phyloP scores from a whole-genome alignment of 768 basidiomycete species.

The Suillus subaureus region DNA sequence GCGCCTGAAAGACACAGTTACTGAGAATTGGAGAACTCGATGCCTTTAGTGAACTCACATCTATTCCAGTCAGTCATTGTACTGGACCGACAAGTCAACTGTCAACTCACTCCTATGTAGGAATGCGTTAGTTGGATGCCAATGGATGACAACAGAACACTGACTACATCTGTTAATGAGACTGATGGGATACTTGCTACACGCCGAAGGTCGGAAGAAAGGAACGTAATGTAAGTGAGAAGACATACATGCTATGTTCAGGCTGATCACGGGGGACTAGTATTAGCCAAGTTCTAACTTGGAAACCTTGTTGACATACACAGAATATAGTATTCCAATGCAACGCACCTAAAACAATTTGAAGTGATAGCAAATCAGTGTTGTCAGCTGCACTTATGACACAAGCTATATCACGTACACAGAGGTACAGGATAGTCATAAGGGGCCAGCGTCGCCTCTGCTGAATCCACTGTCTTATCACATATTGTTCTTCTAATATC shows the following conservation, averaged over 20 bases:
- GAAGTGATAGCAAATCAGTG: background rate
- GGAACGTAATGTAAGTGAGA: no score
- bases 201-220: background rate
- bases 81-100: background rate
- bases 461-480: background rate
- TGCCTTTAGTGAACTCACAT: background rate
- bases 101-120: background rate
- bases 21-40: background rate
- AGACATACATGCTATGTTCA: background rate
- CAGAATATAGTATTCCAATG: background rate
- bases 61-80: background rate
- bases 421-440: background rate
- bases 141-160: background rate
- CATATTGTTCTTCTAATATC: background rate
- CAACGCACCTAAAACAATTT: background rate
- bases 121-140: background rate
- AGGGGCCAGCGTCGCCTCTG: slow-evolving; percentile 2
- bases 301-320: background rate
- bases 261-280: background rate
- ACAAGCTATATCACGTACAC: background rate
- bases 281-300: background rate
- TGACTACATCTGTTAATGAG: background rate
- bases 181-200: slow-evolving; percentile 1
- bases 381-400: background rate
- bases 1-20: background rate